Conservation (phyloP, 2,329 filamentous ascomycete genomes). For the Madurella fahalii region DNA sequence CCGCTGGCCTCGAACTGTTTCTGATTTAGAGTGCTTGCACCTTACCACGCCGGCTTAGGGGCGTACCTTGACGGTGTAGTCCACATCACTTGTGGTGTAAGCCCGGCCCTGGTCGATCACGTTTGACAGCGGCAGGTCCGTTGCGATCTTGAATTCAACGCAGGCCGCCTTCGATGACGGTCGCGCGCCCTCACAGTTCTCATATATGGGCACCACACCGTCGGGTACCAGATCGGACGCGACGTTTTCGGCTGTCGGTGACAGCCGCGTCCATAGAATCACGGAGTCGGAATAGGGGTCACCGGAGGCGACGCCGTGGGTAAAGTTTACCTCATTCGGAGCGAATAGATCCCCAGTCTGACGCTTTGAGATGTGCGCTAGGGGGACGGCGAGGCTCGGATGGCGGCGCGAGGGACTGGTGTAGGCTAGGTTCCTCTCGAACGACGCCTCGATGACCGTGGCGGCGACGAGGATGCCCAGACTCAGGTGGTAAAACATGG, state of each 20-base stretch:
- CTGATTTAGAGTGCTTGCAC: background rate
- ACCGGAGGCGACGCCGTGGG: slow-evolving; percentile 51
- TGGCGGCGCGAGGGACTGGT: slow-evolving; percentile 13
- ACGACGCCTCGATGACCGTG: slow-evolving; percentile 3
- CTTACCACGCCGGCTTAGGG: background rate
- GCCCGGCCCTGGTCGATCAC: slow-evolving; percentile 55
- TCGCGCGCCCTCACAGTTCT: slow-evolving; percentile 42
- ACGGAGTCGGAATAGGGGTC: slow-evolving; percentile 52
- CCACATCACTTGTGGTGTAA: slow-evolving; percentile 69
- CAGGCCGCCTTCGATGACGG: slow-evolving; percentile 57
- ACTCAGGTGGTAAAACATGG: slow-evolving; percentile 2
- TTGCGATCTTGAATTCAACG: slow-evolving; percentile 59
- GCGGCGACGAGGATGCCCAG: slow-evolving; percentile 1
- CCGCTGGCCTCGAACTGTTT: slow-evolving; percentile 59
- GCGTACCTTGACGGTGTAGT: slow-evolving; percentile 65
- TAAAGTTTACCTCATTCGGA: slow-evolving; percentile 48
- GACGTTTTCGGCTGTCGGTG: slow-evolving; percentile 42
- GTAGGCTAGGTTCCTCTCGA: slow-evolving; percentile 13
- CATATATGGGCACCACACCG: slow-evolving; percentile 38
- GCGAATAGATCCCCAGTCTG: slow-evolving; percentile 4
- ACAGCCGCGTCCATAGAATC: slow-evolving; percentile 44
- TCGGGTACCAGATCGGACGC: slow-evolving; percentile 40
- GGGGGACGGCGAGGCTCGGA: slow-evolving; percentile 10
- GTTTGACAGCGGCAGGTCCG: slow-evolving; percentile 37
- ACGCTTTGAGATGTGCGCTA: slow-evolving; percentile 9